A percentile compares a stretch with the other conserved stretches of the same genome.
Conservation (phyloP, 1,284 basidiomycete species). For the Ceratobasidium sp. region DNA sequence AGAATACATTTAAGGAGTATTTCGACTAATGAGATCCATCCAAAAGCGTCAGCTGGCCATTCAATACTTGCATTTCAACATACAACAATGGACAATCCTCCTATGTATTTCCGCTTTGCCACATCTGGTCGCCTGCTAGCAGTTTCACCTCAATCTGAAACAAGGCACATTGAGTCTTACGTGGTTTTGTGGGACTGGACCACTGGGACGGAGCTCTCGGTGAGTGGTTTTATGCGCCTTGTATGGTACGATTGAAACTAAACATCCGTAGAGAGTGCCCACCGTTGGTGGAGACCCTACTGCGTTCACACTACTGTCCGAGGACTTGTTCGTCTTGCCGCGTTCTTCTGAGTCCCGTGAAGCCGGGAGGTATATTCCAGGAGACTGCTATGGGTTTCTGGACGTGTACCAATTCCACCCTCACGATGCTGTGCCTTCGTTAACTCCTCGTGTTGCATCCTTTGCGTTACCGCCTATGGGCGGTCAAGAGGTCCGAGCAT, state of each 20-base stretch:
- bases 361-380: neutral
- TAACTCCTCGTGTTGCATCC: conserved; percentile 1
- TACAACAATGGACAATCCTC: neutral
- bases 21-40: conserved; percentile 15
- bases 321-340: conserved; percentile 14
- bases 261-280: neutral
- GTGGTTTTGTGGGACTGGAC: conserved; percentile 34
- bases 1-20: conserved; percentile 32
- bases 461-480: conserved; percentile 8
- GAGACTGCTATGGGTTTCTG: conserved; percentile 1
- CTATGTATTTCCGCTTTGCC: conserved; percentile 12
- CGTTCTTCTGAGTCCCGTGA: conserved; percentile 14
- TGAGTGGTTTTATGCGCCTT: neutral
- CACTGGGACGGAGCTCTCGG: neutral
- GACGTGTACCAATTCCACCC: conserved; percentile 6
- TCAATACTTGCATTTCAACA: neutral
- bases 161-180: conserved; percentile 9
- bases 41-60: neutral
- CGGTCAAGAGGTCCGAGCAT: neutral
- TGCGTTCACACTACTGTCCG: conserved; percentile 12
- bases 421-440: neutral
- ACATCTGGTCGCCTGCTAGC: conserved; percentile 18
- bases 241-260: neutral
- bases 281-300: neutral
- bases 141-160: conserved; percentile 10